These are phyloP conservation scores for Cadophora luteo-olivacea DNA, from an alignment of 2,329 filamentous ascomycete species.

Conservation along the genomic window DNA sequence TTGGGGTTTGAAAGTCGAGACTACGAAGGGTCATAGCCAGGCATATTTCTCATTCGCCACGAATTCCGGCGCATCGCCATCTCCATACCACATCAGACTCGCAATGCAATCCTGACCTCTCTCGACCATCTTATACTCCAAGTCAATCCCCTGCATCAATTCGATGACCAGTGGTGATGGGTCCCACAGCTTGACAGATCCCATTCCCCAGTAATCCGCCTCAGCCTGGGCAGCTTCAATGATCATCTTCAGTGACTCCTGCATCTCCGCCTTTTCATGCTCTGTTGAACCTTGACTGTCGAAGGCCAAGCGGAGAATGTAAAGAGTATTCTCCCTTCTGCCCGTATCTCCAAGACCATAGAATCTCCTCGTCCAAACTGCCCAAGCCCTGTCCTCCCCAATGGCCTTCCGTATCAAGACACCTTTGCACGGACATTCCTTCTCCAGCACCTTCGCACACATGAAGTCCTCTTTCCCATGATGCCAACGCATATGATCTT, in stretches of 20 bases:
- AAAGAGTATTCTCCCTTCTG: conserved; percentile 65
- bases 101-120: conserved; percentile 70
- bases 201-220: conserved; percentile 73
- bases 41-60: conserved; percentile 76
- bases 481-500: conserved; percentile 76
- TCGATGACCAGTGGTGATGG: conserved; percentile 61
- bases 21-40: conserved; percentile 53
- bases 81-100: conserved; percentile 72
- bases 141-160: conserved; percentile 53
- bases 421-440: conserved; percentile 66
- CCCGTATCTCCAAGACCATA: conserved; percentile 55
- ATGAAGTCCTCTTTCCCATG: conserved; percentile 81
- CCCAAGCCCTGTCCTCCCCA: conserved; percentile 64
- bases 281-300: conserved; percentile 56
- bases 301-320: conserved; percentile 71
- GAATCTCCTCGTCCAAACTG: conserved; percentile 72
- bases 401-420: conserved; percentile 61
- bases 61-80: conserved; percentile 66
- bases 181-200: conserved; percentile 81
- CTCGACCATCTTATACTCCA: conserved; percentile 57
- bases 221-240: conserved; percentile 71
- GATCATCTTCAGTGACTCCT: conserved; percentile 63
- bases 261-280: conserved; percentile 3
- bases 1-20: background rate
- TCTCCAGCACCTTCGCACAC: conserved; percentile 63